These are phyloP conservation scores for Ceratobasidium papillatum DNA, from an alignment of 1,284 basidiomycete genomes.

Conservation along the genomic window DNA sequence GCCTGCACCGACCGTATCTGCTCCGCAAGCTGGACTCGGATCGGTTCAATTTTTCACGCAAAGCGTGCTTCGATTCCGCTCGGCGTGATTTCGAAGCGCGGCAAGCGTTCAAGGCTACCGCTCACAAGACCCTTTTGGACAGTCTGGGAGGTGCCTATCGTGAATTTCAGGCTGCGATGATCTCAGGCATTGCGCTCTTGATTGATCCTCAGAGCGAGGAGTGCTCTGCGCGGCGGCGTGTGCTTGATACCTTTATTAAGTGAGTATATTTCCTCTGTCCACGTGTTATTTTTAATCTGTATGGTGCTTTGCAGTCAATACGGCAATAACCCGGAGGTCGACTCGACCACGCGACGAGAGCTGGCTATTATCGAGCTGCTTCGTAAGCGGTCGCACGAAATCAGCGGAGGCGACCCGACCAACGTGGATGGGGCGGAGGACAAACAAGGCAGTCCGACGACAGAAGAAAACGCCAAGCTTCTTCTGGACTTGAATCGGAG, in stretches of 20 bases:
- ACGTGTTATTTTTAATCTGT: slow-evolving; percentile 38
- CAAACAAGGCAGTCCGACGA: slow-evolving; percentile 38
- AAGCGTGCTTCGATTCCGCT: slow-evolving; percentile 81
- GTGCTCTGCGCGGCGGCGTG: slow-evolving; percentile 73
- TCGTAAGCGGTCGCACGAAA: slow-evolving; percentile 30
- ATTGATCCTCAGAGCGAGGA: slow-evolving; percentile 76
- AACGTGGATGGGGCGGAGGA: slow-evolving; percentile 40
- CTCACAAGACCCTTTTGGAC: slow-evolving; percentile 68
- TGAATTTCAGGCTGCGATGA: slow-evolving; percentile 86
- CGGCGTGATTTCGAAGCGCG: slow-evolving; percentile 78
- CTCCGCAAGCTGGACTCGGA: slow-evolving; percentile 75
- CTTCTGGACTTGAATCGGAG: slow-evolving; percentile 33
- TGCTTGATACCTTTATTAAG: slow-evolving; percentile 77
- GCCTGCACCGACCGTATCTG: slow-evolving; percentile 76
- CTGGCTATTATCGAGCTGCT: slow-evolving; percentile 83
- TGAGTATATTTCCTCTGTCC: slow-evolving; percentile 57
- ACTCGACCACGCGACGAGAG: slow-evolving; percentile 81
- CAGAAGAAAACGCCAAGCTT: slow-evolving; percentile 40
- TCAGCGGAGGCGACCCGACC: slow-evolving; percentile 29
- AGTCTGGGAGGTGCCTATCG: slow-evolving; percentile 80
- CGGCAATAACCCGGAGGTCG: slow-evolving; percentile 65
- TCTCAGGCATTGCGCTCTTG: slow-evolving; percentile 82
- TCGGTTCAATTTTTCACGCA: slow-evolving; percentile 76
- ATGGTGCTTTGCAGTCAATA: slow-evolving; percentile 37
- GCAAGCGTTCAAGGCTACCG: slow-evolving; percentile 67